A percentile compares a stretch with the other conserved stretches of the same genome.
Evolutionary conservation across 148 eudicot genomes (phyloP).

Genomic region (Rhododendron mucronatum): DNA sequence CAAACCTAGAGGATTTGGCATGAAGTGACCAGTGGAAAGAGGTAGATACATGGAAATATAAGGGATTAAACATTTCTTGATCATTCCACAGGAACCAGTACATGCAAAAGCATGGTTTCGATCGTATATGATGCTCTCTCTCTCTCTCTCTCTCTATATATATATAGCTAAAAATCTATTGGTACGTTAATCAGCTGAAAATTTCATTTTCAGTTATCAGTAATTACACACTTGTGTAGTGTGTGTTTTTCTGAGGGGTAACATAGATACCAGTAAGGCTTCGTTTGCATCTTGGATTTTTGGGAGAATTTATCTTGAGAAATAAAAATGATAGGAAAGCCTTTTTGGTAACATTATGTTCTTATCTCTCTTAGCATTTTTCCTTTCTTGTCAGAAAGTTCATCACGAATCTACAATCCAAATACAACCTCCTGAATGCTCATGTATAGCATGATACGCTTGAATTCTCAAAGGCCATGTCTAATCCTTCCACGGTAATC

Average conservation of each 20-base stretch:
- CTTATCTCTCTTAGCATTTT: not conserved
- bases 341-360: not conserved
- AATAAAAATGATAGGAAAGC: not conserved
- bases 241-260: not conserved
- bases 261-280: not conserved
- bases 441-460: too few relatives aligned
- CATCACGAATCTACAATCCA: too few relatives aligned
- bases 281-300: not conserved
- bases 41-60: not conserved
- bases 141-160: too few relatives aligned
- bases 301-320: not conserved
- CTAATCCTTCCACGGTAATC: too few relatives aligned
- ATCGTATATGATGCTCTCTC: not conserved
- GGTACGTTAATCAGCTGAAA: not conserved
- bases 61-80: slow-evolving; percentile 5
- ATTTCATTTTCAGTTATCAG: not conserved
- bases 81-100: not conserved
- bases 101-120: not conserved
- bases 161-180: not conserved
- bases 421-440: too few relatives aligned
- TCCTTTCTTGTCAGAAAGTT: too few relatives aligned
- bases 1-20: slow-evolving; percentile 25
- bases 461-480: too few relatives aligned
- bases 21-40: slow-evolving; percentile 15
- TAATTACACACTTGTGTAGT: not conserved